A percentile compares a stretch with the other conserved stretches of the same genome.
phyloP scores from a whole-genome alignment of 2,329 filamentous ascomycete genomes.

The Botrytis sinoallii region DNA sequence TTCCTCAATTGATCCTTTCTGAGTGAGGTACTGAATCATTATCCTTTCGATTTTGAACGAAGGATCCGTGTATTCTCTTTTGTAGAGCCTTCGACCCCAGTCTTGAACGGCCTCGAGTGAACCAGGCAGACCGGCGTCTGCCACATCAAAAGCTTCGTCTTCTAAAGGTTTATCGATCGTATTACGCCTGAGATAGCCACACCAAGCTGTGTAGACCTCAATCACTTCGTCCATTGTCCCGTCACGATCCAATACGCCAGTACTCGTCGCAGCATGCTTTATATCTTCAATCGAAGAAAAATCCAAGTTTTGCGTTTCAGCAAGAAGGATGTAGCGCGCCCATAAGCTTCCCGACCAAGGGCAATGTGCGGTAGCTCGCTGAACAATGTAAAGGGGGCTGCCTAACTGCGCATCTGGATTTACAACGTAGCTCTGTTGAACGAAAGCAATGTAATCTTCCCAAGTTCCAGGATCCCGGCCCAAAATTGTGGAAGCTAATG shows the following conservation, averaged over 20 bases:
- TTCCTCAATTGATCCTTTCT: conserved; percentile 72
- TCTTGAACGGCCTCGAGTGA: conserved; percentile 81
- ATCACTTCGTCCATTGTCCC: conserved; percentile 78
- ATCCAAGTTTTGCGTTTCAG: conserved; percentile 71
- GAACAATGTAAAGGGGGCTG: conserved; percentile 65
- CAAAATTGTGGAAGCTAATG: conserved; percentile 61
- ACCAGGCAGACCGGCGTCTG: conserved; percentile 82
- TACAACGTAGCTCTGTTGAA: conserved; percentile 28
- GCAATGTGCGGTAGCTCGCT: conserved; percentile 83
- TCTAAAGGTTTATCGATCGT: conserved; percentile 71
- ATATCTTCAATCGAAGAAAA: conserved; percentile 83
- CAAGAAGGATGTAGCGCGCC: conserved; percentile 82
- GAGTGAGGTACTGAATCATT: conserved; percentile 85
- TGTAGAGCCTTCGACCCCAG: conserved; percentile 69
- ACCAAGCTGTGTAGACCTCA: conserved; percentile 92
- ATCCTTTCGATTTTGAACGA: conserved; percentile 87
- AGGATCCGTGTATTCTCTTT: conserved; percentile 74
- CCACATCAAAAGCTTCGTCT: conserved; percentile 83
- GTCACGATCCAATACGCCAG: conserved; percentile 77
- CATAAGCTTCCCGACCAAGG: conserved; percentile 90
- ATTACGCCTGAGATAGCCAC: conserved; percentile 82
- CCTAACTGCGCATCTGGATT: conserved; percentile 42
- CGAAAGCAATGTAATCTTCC: conserved; percentile 63
- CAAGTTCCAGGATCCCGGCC: conserved; percentile 72
- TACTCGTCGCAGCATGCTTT: conserved; percentile 88